Conservation (phyloP, 352 stramenopile species). For the Pelagophyceae sp. region DNA sequence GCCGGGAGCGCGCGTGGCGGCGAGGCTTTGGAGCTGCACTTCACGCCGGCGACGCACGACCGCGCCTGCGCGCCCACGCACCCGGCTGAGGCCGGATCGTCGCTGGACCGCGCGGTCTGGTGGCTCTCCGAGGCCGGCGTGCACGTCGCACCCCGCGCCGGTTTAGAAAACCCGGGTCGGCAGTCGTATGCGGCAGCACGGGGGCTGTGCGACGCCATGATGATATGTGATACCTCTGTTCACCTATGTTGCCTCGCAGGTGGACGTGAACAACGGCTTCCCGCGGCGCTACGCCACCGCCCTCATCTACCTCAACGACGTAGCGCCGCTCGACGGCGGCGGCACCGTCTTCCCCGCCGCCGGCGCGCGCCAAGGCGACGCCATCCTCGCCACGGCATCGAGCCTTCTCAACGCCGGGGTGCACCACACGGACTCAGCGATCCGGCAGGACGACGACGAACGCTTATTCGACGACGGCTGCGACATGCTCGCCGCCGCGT, state of each 20-base stretch:
- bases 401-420: neutral
- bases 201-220: no score
- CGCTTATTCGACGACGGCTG: neutral
- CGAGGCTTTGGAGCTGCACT: slow-evolving; percentile 4
- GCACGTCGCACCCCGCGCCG: no score
- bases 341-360: slow-evolving; percentile 2
- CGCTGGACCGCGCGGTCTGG: slow-evolving; percentile 7
- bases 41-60: neutral
- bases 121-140: neutral
- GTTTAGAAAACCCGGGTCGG: no score
- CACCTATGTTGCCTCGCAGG: neutral
- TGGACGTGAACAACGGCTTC: slow-evolving; percentile 17
- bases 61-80: neutral
- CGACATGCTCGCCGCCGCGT: neutral
- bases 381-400: neutral
- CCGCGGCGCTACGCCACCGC: neutral
- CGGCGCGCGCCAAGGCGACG: neutral
- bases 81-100: neutral
- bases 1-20: neutral
- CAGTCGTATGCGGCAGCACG: no score
- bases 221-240: no score
- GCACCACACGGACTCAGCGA: slow-evolving; percentile 4
- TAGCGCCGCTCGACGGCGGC: neutral
- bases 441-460: slow-evolving; percentile 15
- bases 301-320: slow-evolving; percentile 16